These are phyloP conservation scores for Phoenix roebelenii DNA, from an alignment of 176 grass and related monocot species.

Conservation along the genomic window DNA sequence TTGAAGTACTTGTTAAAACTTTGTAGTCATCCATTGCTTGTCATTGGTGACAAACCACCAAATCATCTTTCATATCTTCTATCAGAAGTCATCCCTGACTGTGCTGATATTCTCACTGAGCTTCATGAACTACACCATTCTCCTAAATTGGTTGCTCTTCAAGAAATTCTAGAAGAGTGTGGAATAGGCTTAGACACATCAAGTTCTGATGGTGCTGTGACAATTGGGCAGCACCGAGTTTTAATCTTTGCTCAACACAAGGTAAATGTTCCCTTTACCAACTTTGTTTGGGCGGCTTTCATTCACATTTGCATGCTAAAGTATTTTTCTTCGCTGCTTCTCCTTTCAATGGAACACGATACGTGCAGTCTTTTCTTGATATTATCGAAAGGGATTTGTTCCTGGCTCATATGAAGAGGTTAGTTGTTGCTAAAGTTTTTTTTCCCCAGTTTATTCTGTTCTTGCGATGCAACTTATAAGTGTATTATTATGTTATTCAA, in stretches of 20 bases:
- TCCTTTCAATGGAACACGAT: background rate
- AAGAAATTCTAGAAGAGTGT: conserved; percentile 97
- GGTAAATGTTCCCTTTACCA: conserved; percentile 32
- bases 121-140: conserved; percentile 85
- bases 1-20: conserved; percentile 89
- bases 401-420: conserved; percentile 88
- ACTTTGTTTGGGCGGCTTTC: background rate
- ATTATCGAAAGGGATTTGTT: conserved; percentile 98
- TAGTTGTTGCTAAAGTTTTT: background rate
- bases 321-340: conserved; percentile 5
- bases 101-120: conserved; percentile 33
- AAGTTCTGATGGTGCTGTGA: conserved; percentile 52
- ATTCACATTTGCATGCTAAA: background rate
- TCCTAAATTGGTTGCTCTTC: conserved; percentile 97
- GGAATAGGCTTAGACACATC: conserved; percentile 86
- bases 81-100: conserved; percentile 48
- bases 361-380: conserved; percentile 78
- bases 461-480: too few relatives aligned
- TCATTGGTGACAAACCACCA: conserved; percentile 54
- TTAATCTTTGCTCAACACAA: conserved; percentile 98
- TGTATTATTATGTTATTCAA: too few relatives aligned
- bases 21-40: conserved; percentile 89
- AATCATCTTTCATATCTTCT: conserved; percentile 47
- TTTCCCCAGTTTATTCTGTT: too few relatives aligned
- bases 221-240: conserved; percentile 78